Conservation (phyloP, 2,329 filamentous ascomycete genomes). For the Xylaria sp. region DNA sequence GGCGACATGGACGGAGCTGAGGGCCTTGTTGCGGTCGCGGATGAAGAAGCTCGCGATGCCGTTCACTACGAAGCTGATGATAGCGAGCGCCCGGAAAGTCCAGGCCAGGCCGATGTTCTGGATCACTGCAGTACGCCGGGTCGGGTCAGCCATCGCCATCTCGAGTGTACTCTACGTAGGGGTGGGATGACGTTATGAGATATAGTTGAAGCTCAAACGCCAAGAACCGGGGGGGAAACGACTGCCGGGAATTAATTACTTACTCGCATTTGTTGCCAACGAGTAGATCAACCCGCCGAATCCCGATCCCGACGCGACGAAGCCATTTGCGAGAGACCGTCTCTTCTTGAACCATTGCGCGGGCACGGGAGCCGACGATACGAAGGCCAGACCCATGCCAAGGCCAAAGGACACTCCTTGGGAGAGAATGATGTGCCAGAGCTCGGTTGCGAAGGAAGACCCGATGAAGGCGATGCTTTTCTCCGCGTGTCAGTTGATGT, state of each 20-base stretch:
- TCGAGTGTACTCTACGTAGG: background rate
- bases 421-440: constrained; percentile 80
- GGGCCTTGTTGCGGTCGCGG: constrained; percentile 75
- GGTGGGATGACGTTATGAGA: background rate
- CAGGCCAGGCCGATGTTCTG: constrained; percentile 69
- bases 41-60: constrained; percentile 70
- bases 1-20: constrained; percentile 72
- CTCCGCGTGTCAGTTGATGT: constrained; percentile 4
- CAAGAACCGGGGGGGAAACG: too few relatives aligned
- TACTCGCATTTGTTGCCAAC: constrained; percentile 69
- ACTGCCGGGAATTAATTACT: background rate
- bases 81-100: constrained; percentile 59
- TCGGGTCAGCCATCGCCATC: background rate
- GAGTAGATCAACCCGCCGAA: constrained; percentile 79
- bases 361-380: constrained; percentile 72
- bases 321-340: constrained; percentile 75
- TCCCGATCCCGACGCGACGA: constrained; percentile 75
- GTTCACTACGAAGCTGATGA: constrained; percentile 61
- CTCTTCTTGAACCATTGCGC: constrained; percentile 79
- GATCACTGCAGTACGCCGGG: constrained; percentile 58
- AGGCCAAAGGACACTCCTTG: constrained; percentile 82
- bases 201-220: background rate
- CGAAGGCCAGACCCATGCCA: constrained; percentile 81
- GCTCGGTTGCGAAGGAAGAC: constrained; percentile 72
- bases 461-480: constrained; percentile 68